phyloP scores from a whole-genome alignment of 352 stramenopile species.

The Blastocystis sp. region DNA sequence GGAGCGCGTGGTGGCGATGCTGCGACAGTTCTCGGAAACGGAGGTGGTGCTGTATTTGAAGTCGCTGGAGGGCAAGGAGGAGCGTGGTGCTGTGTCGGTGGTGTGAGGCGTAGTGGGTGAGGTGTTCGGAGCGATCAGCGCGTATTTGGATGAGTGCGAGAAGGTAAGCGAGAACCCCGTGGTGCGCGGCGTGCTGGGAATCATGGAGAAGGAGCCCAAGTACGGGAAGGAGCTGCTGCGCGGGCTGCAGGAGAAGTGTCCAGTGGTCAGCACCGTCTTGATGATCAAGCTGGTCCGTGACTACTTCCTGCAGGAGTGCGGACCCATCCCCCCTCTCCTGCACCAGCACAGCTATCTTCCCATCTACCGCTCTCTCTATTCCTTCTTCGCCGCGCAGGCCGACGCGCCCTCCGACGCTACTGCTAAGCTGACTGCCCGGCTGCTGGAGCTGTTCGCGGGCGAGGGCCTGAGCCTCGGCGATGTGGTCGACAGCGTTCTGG shows the following conservation, averaged over 20 bases:
- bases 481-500: slow-evolving; percentile 19
- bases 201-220: neutral
- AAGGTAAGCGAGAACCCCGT: no score
- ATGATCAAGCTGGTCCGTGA: no score
- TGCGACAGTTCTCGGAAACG: neutral
- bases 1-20: neutral
- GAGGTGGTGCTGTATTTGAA: slow-evolving; percentile 28
- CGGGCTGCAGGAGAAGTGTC: no score
- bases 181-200: neutral
- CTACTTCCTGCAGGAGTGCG: no score
- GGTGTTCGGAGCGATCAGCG: neutral
- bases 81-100: neutral
- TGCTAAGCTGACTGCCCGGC: neutral
- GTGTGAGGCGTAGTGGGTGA: neutral
- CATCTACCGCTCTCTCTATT: slow-evolving; percentile 15
- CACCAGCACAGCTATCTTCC: neutral
- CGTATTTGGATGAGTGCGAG: neutral
- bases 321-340: no score
- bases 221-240: neutral
- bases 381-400: neutral
- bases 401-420: neutral
- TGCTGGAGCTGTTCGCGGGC: neutral
- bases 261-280: no score
- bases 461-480: slow-evolving; percentile 4
- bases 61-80: slow-evolving; percentile 20